A percentile compares a stretch with the other conserved stretches of the same genome.
phyloP scores from a whole-genome alignment of 176 grass and related monocot species.

The Oryza coarctata region DNA sequence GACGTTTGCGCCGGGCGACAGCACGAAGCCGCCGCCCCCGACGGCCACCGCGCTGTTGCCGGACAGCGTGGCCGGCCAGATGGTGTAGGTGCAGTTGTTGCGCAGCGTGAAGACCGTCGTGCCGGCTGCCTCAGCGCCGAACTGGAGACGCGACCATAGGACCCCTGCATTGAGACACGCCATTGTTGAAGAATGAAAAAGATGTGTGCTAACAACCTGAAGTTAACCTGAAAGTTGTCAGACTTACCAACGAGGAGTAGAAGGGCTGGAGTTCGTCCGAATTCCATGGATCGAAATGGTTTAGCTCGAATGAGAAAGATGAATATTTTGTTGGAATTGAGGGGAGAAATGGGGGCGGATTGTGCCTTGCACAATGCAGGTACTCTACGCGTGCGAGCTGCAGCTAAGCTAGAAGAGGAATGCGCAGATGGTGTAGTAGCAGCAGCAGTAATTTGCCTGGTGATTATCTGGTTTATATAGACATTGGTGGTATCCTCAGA shows the following conservation, averaged over 20 bases:
- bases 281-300: conserved; percentile 24
- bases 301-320: background rate
- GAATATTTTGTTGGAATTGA: background rate
- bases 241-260: conserved; percentile 33
- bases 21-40: conserved; percentile 69
- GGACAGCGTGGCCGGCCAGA: conserved; percentile 78
- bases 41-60: conserved; percentile 55
- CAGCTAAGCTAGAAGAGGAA: conserved; percentile 16
- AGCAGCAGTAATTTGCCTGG: background rate
- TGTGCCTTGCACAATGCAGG: background rate
- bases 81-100: conserved; percentile 68
- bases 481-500: background rate
- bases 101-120: conserved; percentile 66
- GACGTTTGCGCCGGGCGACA: conserved; percentile 42
- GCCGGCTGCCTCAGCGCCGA: background rate
- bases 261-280: background rate
- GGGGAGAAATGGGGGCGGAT: background rate
- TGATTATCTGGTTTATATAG: conserved; percentile 3
- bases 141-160: background rate
- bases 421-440: background rate
- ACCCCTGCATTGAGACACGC: background rate
- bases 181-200: background rate
- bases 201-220: background rate
- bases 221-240: background rate
- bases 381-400: background rate